Evolutionary conservation across 495 filamentous ascomycete genomes (phyloP).

Genomic region (Pseudoneurospora amorphoporcata): DNA sequence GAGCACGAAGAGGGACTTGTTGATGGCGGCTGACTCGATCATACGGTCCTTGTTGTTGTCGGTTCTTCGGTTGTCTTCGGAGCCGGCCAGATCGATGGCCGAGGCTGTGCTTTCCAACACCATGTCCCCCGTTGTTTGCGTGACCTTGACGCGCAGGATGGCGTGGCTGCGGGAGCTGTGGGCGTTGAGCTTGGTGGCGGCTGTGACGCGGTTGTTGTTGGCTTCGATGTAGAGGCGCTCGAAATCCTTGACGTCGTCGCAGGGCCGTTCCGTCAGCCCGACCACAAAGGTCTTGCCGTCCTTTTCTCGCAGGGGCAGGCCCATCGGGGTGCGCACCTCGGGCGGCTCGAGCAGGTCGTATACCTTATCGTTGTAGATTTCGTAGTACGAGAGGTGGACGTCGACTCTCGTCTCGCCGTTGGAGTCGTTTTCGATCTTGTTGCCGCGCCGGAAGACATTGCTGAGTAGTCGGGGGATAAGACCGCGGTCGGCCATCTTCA

Average conservation of each 20-base stretch:
- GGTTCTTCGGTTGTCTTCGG: slow-evolving; percentile 89
- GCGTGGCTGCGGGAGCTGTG: slow-evolving; percentile 91
- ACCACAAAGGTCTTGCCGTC: slow-evolving; percentile 90
- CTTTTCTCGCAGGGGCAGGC: slow-evolving; percentile 74
- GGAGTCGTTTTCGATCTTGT: slow-evolving; percentile 81
- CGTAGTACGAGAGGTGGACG: slow-evolving; percentile 87
- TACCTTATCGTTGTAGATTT: slow-evolving; percentile 96
- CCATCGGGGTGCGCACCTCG: slow-evolving; percentile 77
- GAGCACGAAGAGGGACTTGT: slow-evolving; percentile 91
- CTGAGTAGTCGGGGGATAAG: slow-evolving; percentile 85
- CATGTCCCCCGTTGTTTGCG: slow-evolving; percentile 59
- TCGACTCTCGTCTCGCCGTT: slow-evolving; percentile 61
- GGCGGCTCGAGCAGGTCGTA: slow-evolving; percentile 87
- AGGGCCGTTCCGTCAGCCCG: slow-evolving; percentile 77
- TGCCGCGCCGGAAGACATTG: slow-evolving; percentile 70
- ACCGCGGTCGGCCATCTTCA: slow-evolving; percentile 78
- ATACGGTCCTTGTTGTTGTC: slow-evolving; percentile 91
- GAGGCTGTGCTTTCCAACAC: slow-evolving; percentile 73
- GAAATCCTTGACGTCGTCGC: slow-evolving; percentile 83
- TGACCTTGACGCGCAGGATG: slow-evolving; percentile 81
- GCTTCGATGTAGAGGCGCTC: slow-evolving; percentile 87
- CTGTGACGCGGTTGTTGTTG: slow-evolving; percentile 85
- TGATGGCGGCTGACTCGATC: slow-evolving; percentile 95
- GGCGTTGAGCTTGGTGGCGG: slow-evolving; percentile 91
- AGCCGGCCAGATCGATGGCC: slow-evolving; percentile 92